Base-by-base conservation (phyloP, 768 basidiomycete genomes). In the Mycena rebaudengoi region DNA sequence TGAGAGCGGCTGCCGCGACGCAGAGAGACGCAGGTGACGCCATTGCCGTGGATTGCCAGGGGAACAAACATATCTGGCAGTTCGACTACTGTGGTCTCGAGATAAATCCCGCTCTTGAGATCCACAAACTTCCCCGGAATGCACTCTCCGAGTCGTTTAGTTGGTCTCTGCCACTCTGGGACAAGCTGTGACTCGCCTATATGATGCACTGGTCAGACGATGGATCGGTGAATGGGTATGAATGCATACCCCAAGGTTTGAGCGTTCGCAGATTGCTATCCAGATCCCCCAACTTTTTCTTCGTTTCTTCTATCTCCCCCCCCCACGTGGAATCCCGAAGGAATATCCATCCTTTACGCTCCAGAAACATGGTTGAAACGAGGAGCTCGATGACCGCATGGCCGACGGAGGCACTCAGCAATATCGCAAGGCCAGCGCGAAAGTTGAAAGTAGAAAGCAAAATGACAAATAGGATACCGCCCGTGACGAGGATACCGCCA, bases 31-130 rank as follows among this genome's bases (percentile, higher is more conserved):
- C 58, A 60, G 11, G 57, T 59, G 18, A 59, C 39, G 2, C 57
- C 57, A 25, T 49, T 59, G 5, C 57, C 49, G 37, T 56, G 54
- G 23, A 56, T 56, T 2, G 54, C 54, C 30, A 56, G 7, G 2
- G 54, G 54, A 10, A 44, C 43, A 20, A 56, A 11, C 7, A 40
- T 43, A 28, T 56, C 45, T 1, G 54, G 54, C 2, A 20, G 29
- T 5, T 41, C 41, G 6, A 56, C 43, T 14, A 56, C 54, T 2
- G 11, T 56, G 14, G 30, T 20, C 20, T 56, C 54, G 32, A 56
- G 21, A n/a, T 56, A 56, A 7, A 56, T 40, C 12, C 54, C 39
- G 32, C 21, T 32, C 21, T 40, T 28, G 26, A 56, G 54, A 45
- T 56, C 54, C 2, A 56, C 14, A 23, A 56, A 33, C 23, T 25